Percentiles rank a stretch among this genome's conserved stretches.
Evolutionary conservation across 1,139 yeast species (phyloP).

Genomic region (Arxiozyma telluris): DNA sequence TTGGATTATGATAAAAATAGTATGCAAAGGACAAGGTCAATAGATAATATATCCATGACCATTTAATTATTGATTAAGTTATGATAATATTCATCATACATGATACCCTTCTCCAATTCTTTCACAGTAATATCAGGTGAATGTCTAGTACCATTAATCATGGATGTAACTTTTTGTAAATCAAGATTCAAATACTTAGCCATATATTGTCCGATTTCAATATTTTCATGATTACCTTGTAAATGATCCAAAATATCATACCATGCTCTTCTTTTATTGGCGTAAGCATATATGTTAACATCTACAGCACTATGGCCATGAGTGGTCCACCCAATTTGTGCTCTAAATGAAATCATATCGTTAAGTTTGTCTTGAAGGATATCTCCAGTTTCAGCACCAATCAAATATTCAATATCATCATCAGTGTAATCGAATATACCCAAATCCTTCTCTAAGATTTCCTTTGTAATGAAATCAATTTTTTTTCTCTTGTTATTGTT

Average conservation of each 20-base stretch:
- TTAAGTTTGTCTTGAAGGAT: constrained; percentile 39
- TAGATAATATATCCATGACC: not conserved
- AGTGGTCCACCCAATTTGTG: constrained; percentile 81
- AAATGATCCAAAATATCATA: constrained; percentile 40
- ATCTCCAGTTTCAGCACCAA: constrained; percentile 17
- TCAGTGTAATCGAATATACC: constrained; percentile 49
- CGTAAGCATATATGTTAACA: constrained; percentile 70
- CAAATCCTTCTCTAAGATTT: constrained; percentile 47
- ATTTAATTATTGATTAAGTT: constrained; percentile 2
- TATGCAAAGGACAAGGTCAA: no score
- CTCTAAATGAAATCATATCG: constrained; percentile 56
- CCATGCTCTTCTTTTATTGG: constrained; percentile 42
- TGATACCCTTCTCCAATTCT: constrained; percentile 1
- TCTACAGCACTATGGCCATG: constrained; percentile 89
- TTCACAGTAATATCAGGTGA: constrained; percentile 24
- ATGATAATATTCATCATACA: constrained; percentile 11
- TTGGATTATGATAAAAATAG: no score
- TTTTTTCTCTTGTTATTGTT: constrained; percentile 17
- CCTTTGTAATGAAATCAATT: constrained; percentile 38
- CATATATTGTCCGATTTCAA: constrained; percentile 69
- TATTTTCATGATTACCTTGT: constrained; percentile 77
- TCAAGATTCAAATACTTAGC: constrained; percentile 48
- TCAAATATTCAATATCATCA: constrained; percentile 38
- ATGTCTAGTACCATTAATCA: constrained; percentile 40
- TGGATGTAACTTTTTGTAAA: constrained; percentile 42